These are phyloP conservation scores for Aspergillus niger DNA, from an alignment of 2,329 filamentous ascomycete genomes.

Conservation along the genomic window DNA sequence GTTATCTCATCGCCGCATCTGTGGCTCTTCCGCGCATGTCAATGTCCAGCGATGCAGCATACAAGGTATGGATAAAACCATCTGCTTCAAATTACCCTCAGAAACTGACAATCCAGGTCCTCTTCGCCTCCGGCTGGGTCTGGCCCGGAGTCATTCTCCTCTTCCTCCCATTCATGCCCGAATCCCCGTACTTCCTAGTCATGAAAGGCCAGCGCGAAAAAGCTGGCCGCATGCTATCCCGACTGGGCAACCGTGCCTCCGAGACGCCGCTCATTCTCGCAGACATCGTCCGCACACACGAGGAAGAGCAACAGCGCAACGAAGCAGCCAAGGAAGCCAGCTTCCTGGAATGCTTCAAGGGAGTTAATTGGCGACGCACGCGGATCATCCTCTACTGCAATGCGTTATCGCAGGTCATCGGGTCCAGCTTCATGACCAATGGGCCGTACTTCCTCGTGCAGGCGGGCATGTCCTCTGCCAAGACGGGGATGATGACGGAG, in stretches of 20 bases:
- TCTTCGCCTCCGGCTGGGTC: conserved; percentile 9
- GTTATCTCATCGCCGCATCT: conserved; percentile 7
- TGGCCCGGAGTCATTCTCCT: conserved; percentile 1
- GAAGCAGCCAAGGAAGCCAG: background rate
- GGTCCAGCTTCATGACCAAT: conserved; percentile 3
- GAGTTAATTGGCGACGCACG: conserved; percentile 7
- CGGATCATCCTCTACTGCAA: conserved; percentile 11
- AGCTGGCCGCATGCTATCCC: background rate
- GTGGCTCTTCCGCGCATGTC: background rate
- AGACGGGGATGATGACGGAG: conserved; percentile 4
- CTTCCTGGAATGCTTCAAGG: conserved; percentile 2
- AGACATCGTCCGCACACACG: background rate
- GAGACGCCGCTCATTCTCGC: background rate
- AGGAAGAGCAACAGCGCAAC: background rate
- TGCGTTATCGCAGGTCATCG: conserved; percentile 1
- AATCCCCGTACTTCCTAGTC: conserved; percentile 1
- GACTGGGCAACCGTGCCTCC: background rate
- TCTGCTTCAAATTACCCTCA: too few relatives aligned
- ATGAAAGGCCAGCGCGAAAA: background rate
- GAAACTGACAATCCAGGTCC: background rate
- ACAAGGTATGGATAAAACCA: background rate
- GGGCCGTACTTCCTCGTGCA: conserved; percentile 4
- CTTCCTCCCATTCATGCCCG: background rate
- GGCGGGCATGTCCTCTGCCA: conserved; percentile 2
- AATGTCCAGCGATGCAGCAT: background rate